Percentiles rank a stretch among this genome's conserved stretches.
These are phyloP conservation scores for Penicillium coprophilum DNA, from an alignment of 495 filamentous ascomycete genomes.

Conservation along the genomic window DNA sequence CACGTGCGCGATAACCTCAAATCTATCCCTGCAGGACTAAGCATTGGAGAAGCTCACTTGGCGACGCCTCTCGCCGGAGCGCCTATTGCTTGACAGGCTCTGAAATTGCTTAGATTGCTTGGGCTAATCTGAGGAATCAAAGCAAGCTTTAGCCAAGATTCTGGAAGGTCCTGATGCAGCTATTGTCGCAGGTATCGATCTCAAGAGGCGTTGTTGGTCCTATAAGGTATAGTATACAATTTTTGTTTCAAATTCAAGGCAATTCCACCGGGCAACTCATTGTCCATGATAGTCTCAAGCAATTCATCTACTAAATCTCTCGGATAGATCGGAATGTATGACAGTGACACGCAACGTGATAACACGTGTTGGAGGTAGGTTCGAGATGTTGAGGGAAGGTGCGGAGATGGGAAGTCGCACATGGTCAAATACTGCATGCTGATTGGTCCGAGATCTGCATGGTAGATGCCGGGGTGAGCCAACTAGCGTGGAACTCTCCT, in stretches of 20 bases:
- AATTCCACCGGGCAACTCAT: background rate
- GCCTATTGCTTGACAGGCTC: background rate
- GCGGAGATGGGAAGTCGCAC: conserved; percentile 4
- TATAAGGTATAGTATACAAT: background rate
- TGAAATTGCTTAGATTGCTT: background rate
- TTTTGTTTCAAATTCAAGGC: background rate
- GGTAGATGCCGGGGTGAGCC: background rate
- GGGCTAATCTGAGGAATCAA: background rate
- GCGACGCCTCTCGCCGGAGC: conserved; percentile 8
- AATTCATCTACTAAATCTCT: too few species aligned
- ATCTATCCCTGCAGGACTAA: background rate
- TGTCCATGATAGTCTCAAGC: background rate
- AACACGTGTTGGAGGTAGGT: conserved; percentile 2
- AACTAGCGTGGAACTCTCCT: conserved; percentile 2
- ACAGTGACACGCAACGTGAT: background rate
- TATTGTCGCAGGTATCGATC: background rate
- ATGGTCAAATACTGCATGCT: conserved; percentile 2
- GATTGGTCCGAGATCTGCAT: conserved; percentile 12
- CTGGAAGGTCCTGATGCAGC: background rate
- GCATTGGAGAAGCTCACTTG: conserved; percentile 17
- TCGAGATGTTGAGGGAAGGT: background rate
- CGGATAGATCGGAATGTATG: background rate
- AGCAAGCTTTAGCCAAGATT: conserved; percentile 18
- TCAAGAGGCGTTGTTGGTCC: background rate
- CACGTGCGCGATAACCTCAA: conserved; percentile 1